Base-by-base conservation (phyloP, 495 filamentous ascomycete genomes). In the Penicillium coprophilum region DNA sequence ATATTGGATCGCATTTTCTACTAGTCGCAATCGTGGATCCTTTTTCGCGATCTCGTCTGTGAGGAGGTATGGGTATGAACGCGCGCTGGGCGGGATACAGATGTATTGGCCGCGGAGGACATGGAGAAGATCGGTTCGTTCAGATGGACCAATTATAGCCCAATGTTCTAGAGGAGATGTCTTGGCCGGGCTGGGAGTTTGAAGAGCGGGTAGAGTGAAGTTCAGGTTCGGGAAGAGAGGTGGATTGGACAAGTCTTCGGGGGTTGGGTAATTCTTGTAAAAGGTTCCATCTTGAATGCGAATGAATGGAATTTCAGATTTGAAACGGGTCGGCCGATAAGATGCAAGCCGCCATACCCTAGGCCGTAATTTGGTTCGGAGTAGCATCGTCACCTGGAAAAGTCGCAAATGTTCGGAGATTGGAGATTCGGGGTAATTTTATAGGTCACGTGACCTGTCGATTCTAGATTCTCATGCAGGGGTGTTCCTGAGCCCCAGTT, bases 71-170 rank as follows among this genome's bases (percentile, higher is more conserved):
- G 91, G 92, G 63, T 84, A 92, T 7, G 82, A 82, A 41, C 90
- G 82, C 3, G 90, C 87, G 3, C 70, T 78, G 5, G 90, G 86
- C 4, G 92, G 91, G 28, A 88, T 66, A 63, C 82, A 87, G 46
- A 93, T 73, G 63, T 90, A 79, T 55, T 87, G 80, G 36, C 91
- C 90, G 32, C 84, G 81, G 20, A 96, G 76, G 19, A 92, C 71
- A 53, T 92, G 77, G 10, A 96, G 77, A 45, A 96, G 84, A 8
- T 87, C 84, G 4, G 90, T 94, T 67, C 88, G 86, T 1, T 87
- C 87, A 0, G 82, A 77, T 15, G 85, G 79, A 1, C 89, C 89
- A 30, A 96, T 70, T 10, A 96, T 73, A 38, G 86, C 83, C 90
- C 90, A 95, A 60, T 87, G 77, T 56, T 88, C 78, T 12, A 65